These are phyloP conservation scores for Croton setiger DNA, from an alignment of 441 rosid genomes.

Conservation along the genomic window DNA sequence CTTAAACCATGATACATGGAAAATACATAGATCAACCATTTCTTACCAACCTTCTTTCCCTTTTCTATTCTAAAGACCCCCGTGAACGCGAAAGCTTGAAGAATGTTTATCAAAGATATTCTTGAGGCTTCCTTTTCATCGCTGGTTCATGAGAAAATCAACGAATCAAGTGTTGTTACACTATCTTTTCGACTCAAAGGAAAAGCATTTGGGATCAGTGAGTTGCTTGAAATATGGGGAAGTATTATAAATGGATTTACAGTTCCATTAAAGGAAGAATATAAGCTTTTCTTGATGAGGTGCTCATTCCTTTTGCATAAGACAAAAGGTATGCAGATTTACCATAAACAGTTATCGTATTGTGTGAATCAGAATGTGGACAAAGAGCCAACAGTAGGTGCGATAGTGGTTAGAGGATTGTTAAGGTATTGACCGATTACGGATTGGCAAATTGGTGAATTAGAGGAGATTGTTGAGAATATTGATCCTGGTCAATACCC, in stretches of 20 bases:
- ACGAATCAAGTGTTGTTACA: slow-evolving; percentile 48
- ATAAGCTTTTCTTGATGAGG: slow-evolving; percentile 51
- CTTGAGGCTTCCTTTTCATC: slow-evolving; percentile 37
- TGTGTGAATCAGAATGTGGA: slow-evolving; percentile 59
- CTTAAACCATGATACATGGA: slow-evolving; percentile 34
- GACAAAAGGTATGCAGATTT: slow-evolving; percentile 39
- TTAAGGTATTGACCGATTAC: slow-evolving; percentile 61
- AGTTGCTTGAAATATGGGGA: slow-evolving; percentile 59
- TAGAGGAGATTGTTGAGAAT: slow-evolving; percentile 54
- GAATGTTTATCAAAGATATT: slow-evolving; percentile 56
- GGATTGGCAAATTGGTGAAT: slow-evolving; percentile 47
- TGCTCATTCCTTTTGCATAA: slow-evolving; percentile 58
- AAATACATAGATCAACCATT: slow-evolving; percentile 35
- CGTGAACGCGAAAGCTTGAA: slow-evolving; percentile 52
- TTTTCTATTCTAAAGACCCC: slow-evolving; percentile 56
- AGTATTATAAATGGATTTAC: slow-evolving; percentile 61
- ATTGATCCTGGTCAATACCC: slow-evolving; percentile 53
- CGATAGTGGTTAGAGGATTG: slow-evolving; percentile 42
- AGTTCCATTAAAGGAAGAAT: slow-evolving; percentile 56
- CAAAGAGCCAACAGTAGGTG: slow-evolving; percentile 55
- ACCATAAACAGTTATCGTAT: slow-evolving; percentile 46
- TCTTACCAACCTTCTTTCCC: slow-evolving; percentile 36
- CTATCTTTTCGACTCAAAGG: slow-evolving; percentile 39
- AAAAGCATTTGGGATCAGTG: slow-evolving; percentile 45
- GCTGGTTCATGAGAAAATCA: slow-evolving; percentile 55